Percentiles rank a stretch among this genome's conserved stretches.
Conservation (phyloP, 106 monocot species). For the Acanthochlamys bracteata region DNA sequence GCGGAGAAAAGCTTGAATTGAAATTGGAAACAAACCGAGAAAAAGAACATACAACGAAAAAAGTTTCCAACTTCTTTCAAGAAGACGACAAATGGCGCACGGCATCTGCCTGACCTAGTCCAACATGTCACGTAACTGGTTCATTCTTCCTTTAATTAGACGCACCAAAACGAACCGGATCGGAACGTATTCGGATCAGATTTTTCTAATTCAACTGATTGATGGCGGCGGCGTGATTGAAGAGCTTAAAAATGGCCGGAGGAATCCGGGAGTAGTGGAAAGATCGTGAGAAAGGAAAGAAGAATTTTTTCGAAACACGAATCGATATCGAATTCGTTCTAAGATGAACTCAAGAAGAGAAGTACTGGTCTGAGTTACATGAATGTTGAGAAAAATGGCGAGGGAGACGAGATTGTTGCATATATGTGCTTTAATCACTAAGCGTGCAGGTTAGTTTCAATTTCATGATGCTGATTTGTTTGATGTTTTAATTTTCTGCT, state of each 20-base stretch:
- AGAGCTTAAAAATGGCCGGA: slow-evolving; percentile 9
- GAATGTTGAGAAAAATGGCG: slow-evolving; percentile 13
- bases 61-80: too few relatives aligned
- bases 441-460: slow-evolving; percentile 69
- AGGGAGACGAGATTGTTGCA: slow-evolving; percentile 42
- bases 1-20: too few relatives aligned
- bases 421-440: slow-evolving; percentile 95
- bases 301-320: slow-evolving; percentile 92
- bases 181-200: not conserved
- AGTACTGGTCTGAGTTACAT: slow-evolving; percentile 57
- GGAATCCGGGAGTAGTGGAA: slow-evolving; percentile 29
- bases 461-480: not conserved
- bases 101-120: too few relatives aligned
- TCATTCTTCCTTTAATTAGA: too few relatives aligned
- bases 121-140: too few relatives aligned
- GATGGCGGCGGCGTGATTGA: not conserved
- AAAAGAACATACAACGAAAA: too few relatives aligned
- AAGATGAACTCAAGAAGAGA: slow-evolving; percentile 58
- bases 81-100: too few relatives aligned
- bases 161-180: not conserved
- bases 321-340: slow-evolving; percentile 50
- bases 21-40: too few relatives aligned
- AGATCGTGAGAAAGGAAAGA: slow-evolving; percentile 66
- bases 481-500: not conserved
- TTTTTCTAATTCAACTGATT: too few relatives aligned